phyloP scores from a whole-genome alignment of 306 rosid genomes.

The Malus sieversii region DNA sequence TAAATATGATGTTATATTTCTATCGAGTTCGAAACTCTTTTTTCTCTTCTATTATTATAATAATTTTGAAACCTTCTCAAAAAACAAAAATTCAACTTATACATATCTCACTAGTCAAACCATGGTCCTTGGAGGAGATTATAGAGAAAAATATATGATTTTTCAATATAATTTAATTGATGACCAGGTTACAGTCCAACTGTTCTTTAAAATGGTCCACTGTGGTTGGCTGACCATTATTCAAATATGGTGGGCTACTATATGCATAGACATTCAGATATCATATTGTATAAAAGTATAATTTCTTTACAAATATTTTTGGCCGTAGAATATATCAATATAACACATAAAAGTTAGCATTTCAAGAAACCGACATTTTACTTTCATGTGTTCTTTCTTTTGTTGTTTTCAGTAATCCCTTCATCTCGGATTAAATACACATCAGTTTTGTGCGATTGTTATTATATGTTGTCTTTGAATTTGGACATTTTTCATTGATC shows the following conservation, averaged over 20 bases:
- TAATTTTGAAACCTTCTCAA: too few species aligned
- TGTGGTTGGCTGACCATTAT: conserved; percentile 1
- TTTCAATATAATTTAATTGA: not conserved
- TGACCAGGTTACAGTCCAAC: not conserved
- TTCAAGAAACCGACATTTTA: not conserved
- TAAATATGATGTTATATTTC: too few species aligned
- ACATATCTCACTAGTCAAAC: not conserved
- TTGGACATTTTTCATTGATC: too few species aligned
- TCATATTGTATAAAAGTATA: not conserved
- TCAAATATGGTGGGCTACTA: conserved; percentile 1
- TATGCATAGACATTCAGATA: not conserved
- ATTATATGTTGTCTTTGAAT: too few species aligned
- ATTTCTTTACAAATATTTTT: not conserved
- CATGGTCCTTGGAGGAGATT: not conserved
- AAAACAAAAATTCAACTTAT: too few species aligned
- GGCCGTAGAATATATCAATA: not conserved
- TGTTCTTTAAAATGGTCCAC: not conserved
- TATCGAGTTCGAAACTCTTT: rapidly evolving
- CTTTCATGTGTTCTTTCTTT: not conserved
- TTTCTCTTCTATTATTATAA: too few species aligned
- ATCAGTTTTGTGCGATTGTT: not conserved
- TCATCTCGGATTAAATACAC: not conserved
- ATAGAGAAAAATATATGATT: not conserved
- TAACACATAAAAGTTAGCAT: too few species aligned
- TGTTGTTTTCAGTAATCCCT: not conserved